Percentiles rank a stretch among this genome's conserved stretches.
phyloP scores from a whole-genome alignment of 2,329 filamentous ascomycete genomes.

The Trichoderma atrobrunneum region DNA sequence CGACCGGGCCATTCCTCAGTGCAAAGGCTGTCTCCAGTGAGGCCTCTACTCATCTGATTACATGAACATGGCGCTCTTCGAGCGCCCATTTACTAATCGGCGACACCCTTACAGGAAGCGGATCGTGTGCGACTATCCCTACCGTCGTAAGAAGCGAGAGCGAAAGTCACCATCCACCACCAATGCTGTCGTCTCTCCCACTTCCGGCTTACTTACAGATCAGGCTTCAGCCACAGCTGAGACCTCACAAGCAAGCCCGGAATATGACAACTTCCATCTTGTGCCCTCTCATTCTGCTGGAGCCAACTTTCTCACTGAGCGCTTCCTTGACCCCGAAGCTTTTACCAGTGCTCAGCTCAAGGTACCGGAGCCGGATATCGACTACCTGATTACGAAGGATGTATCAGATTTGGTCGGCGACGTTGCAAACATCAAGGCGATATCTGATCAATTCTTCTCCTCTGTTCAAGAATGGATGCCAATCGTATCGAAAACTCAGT shows the following conservation, averaged over 20 bases:
- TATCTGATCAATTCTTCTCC: constrained; percentile 1
- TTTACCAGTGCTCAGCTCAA: constrained; percentile 15
- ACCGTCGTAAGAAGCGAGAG: constrained; percentile 18
- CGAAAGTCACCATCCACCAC: neutral
- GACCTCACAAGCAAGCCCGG: neutral
- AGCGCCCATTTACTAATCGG: neutral
- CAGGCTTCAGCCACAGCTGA: neutral
- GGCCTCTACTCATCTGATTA: neutral
- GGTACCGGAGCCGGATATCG: neutral
- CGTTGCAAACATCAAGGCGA: neutral
- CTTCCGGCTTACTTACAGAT: neutral
- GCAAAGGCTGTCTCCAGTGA: constrained; percentile 19
- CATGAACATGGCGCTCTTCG: neutral
- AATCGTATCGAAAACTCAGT: constrained; percentile 6
- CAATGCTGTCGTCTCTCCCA: neutral
- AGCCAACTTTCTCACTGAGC: constrained; percentile 9
- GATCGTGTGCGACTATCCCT: constrained; percentile 19
- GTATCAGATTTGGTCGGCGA: constrained; percentile 12
- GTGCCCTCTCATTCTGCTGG: neutral
- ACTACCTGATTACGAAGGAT: neutral
- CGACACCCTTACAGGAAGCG: constrained; percentile 4
- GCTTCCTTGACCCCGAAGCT: constrained; percentile 18
- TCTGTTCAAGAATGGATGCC: constrained; percentile 19
- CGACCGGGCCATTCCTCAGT: constrained; percentile 17
- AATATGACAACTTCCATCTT: neutral